A percentile compares a stretch with the other conserved stretches of the same genome.
Conservation (phyloP, 805 yeast species). For the Candida verbasci region DNA sequence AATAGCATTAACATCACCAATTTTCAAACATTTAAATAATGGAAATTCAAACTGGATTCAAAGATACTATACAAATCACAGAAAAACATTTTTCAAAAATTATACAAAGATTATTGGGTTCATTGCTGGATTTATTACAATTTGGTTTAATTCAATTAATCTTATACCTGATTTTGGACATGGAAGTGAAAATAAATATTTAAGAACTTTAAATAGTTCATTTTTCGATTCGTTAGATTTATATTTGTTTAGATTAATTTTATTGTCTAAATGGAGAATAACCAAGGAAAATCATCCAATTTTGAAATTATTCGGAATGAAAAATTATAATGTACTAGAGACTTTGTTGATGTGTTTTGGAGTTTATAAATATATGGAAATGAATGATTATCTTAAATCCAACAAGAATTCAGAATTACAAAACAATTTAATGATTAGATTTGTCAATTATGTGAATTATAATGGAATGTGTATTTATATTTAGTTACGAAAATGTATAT, state of each 20-base stretch:
- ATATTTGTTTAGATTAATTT: conserved; percentile 29
- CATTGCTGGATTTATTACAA: conserved; percentile 24
- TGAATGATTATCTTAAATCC: conserved; percentile 25
- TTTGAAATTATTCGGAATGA: conserved; percentile 21
- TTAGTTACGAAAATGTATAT: no score
- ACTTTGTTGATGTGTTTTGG: conserved; percentile 31
- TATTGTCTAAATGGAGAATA: conserved; percentile 41
- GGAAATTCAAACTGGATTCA: conserved; percentile 5
- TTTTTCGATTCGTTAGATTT: conserved; percentile 27
- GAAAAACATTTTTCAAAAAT: conserved; percentile 26
- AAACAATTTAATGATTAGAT: conserved; percentile 13
- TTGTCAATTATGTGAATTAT: conserved; percentile 13
- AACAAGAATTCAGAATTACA: conserved; percentile 15
- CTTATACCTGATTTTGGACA: conserved; percentile 17
- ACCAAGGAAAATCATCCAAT: conserved; percentile 34
- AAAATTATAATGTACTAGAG: conserved; percentile 31
- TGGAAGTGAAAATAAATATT: conserved; percentile 10
- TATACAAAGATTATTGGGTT: conserved; percentile 34
- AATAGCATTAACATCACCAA: conserved; percentile 30
- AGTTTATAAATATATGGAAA: conserved; percentile 34
- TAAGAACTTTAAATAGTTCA: conserved; percentile 18
- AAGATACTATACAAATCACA: conserved; percentile 11
- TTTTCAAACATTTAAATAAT: conserved; percentile 13
- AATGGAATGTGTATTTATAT: no score
- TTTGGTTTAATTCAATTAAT: conserved; percentile 19